Evolutionary conservation across 2,329 filamentous ascomycete genomes (phyloP), one percentile per base, ranked within the genome.

Genomic region (Aureobasidium sp.): DNA sequence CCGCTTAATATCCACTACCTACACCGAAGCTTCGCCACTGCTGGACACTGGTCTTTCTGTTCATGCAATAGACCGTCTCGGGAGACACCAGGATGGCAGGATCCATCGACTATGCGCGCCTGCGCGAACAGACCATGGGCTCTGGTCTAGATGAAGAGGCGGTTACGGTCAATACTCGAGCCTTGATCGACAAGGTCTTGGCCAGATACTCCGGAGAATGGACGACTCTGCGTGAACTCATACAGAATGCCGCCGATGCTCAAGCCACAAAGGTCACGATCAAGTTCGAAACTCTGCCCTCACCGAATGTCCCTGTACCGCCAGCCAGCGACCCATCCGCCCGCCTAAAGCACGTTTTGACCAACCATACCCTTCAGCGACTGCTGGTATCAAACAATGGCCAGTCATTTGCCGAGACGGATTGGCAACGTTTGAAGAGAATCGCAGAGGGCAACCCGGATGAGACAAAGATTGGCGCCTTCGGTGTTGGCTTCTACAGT

Each of bases 381-480:
- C 80, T 97, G n/a, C 81, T 97, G 10, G 92, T 97, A 7, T 89
- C 91, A 65, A 99, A 99, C 70, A 88, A 99, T 75, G 94, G 94
- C 39, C 84, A 90, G 66, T 83, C 90, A 0, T 99, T 99, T 71
- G 88, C 86, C 57, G 84, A 88, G 69, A 95, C 91, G 20, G 94
- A 99, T 75, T 99, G 94, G 94, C 86, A 87, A 50, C 84, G 94
- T 60, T 74, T 99, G 66, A 97, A 97, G 80, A 87, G 93, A 64
- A 99, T 99, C 66, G 95, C 94, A n/a, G 94, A 99, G 74, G 95
- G 94, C 51, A 99, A 99, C 71, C 94, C 94, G 0, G 94, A 99
- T 74, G 94, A 99, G 77, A 97, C 92, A 51, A 99, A 99, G 79
- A 99, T 99, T 69, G 94, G 94, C 61, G 95, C 94, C 3, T 99